Evolutionary conservation across 208 protist genomes (phyloP).

Genomic region (Leishmania tropica): DNA sequence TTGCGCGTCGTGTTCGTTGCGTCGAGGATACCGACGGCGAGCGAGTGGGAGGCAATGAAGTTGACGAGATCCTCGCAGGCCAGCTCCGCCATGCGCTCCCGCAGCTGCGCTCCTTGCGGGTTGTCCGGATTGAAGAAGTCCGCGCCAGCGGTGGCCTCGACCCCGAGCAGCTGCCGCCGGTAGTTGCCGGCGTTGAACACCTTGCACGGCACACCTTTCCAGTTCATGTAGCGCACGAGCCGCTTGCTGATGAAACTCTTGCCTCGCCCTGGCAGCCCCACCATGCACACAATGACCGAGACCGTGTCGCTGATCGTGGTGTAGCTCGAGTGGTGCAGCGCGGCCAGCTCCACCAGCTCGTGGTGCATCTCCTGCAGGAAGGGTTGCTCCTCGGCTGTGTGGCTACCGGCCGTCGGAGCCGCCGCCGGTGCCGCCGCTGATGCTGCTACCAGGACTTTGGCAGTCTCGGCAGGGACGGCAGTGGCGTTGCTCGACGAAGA

Average conservation of each 20-base stretch:
- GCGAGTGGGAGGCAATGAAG: conserved; percentile 70
- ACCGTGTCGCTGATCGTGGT: conserved; percentile 79
- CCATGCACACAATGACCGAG: conserved; percentile 89
- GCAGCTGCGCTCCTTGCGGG: conserved; percentile 60
- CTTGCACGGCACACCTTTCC: conserved; percentile 87
- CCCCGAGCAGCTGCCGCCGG: conserved; percentile 79
- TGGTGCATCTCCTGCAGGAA: conserved; percentile 21
- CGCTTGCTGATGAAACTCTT: conserved; percentile 90
- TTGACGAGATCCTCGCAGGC: conserved; percentile 80
- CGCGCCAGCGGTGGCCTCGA: conserved; percentile 60
- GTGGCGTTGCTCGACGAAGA: background rate
- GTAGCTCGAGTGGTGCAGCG: conserved; percentile 66
- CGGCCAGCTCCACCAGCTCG: conserved; percentile 14
- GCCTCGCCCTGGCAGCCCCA: conserved; percentile 85
- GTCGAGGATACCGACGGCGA: conserved; percentile 90
- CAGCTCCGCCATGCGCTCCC: conserved; percentile 87
- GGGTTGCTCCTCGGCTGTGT: conserved; percentile 20
- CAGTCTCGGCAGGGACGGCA: background rate
- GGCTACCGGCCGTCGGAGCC: background rate
- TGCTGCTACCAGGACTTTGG: background rate
- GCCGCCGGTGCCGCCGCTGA: background rate
- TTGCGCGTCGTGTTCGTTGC: conserved; percentile 91
- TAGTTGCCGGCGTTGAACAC: conserved; percentile 93
- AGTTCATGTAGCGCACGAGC: conserved; percentile 90
- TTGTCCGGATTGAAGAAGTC: conserved; percentile 89